Evolutionary conservation across 495 filamentous ascomycete species (phyloP).

Genomic region (Chaetomium cochliodes): DNA sequence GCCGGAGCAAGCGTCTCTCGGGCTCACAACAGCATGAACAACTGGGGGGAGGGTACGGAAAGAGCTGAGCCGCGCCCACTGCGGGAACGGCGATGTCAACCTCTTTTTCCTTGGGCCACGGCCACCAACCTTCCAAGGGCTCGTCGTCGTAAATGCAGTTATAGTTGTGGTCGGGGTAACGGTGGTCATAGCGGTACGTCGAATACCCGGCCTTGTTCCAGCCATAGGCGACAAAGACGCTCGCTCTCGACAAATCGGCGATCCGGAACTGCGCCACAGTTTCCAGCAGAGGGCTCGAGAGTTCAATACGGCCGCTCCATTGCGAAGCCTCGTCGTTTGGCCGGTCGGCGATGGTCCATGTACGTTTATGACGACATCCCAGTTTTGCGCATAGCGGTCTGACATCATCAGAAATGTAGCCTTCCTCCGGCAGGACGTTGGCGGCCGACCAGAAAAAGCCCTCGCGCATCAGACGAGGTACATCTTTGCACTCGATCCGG

Average conservation of each 20-base stretch:
- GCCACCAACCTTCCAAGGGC: slow-evolving; percentile 8
- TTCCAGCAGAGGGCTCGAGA: not conserved
- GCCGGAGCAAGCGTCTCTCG: no score
- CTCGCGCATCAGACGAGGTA: slow-evolving; percentile 8
- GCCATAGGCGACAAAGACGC: not conserved
- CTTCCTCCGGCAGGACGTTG: slow-evolving; percentile 1
- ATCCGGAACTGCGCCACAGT: not conserved
- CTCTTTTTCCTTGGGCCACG: slow-evolving; percentile 1
- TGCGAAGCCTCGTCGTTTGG: not conserved
- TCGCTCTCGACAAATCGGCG: not conserved
- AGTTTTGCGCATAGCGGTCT: not conserved
- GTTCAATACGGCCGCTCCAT: not conserved
- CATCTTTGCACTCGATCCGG: not conserved
- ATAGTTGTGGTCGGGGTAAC: not conserved
- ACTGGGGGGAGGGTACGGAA: not conserved
- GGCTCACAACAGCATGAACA: no score
- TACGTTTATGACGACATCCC: not conserved
- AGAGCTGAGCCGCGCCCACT: not conserved
- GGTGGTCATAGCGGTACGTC: not conserved
- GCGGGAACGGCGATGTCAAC: no score
- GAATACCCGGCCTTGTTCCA: not conserved
- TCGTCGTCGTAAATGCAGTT: slow-evolving; percentile 8
- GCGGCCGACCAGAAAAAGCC: slow-evolving; percentile 14
- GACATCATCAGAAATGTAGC: not conserved
- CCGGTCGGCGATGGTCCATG: not conserved